Percentiles rank a stretch among this genome's conserved stretches.
Conservation (phyloP, 2,329 filamentous ascomycete genomes). For the Fusarium mangiferae region DNA sequence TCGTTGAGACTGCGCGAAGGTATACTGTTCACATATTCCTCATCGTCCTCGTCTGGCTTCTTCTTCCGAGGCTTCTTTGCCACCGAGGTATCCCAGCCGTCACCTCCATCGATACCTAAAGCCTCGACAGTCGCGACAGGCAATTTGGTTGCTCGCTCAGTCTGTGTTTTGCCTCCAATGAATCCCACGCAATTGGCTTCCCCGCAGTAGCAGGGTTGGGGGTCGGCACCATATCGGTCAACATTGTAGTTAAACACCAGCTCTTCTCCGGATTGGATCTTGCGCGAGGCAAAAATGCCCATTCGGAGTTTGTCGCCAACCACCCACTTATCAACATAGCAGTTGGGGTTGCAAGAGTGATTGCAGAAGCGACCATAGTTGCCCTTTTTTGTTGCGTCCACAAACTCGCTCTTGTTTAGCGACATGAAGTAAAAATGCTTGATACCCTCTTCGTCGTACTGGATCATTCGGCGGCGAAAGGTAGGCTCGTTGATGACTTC, state of each 20-base stretch:
- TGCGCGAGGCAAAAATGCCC: conserved; percentile 94
- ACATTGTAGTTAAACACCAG: conserved; percentile 99
- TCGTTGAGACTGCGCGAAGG: conserved; percentile 83
- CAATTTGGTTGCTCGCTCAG: conserved; percentile 91
- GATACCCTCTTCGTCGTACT: conserved; percentile 96
- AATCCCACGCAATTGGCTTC: conserved; percentile 95
- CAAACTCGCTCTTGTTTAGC: conserved; percentile 93
- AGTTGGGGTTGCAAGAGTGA: conserved; percentile 98
- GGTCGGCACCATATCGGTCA: conserved; percentile 95
- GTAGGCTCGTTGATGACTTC: conserved; percentile 95
- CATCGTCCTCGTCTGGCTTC: conserved; percentile 89
- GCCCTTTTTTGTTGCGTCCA: conserved; percentile 96
- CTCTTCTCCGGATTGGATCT: conserved; percentile 89
- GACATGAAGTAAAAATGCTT: conserved; percentile 99
- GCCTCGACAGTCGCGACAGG: conserved; percentile 92
- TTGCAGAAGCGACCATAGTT: conserved; percentile 98
- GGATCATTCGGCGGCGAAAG: conserved; percentile 88
- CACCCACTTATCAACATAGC: conserved; percentile 99
- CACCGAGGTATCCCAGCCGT: conserved; percentile 91
- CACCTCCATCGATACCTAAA: conserved; percentile 90
- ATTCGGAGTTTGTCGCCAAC: conserved; percentile 97
- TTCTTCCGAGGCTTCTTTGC: conserved; percentile 93
- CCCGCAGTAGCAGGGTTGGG: conserved; percentile 95
- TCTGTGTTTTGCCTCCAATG: conserved; percentile 98
- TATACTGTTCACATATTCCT: conserved; percentile 93